Evolutionary conservation across 2,329 filamentous ascomycete genomes (phyloP).

Genomic region (Pseudogymnoascus sp.): DNA sequence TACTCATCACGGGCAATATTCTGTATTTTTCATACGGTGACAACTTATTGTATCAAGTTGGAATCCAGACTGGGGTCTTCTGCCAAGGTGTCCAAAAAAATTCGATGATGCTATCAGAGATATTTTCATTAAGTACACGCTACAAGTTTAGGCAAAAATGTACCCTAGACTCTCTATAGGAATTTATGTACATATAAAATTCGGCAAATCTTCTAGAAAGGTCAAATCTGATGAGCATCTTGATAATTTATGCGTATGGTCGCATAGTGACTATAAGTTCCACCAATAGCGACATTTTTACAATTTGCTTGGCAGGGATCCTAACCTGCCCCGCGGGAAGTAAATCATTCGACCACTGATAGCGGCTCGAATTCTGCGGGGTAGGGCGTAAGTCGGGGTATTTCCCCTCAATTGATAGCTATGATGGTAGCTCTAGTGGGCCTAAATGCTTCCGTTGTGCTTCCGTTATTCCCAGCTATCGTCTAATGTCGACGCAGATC

Average conservation of each 20-base stretch:
- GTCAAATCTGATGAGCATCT: conserved; percentile 18
- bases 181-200: background rate
- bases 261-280: background rate
- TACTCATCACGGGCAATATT: background rate
- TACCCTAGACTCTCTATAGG: background rate
- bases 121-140: too few species aligned
- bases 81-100: too few species aligned
- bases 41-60: too few species aligned
- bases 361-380: background rate
- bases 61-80: too few species aligned
- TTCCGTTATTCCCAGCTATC: background rate
- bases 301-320: background rate
- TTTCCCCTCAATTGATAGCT: background rate
- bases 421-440: background rate
- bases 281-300: background rate
- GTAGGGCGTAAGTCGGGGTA: background rate
- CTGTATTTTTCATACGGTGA: too few species aligned
- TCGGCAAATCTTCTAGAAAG: background rate
- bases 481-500: background rate
- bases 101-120: too few species aligned
- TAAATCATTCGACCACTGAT: background rate
- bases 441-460: background rate
- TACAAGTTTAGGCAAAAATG: background rate
- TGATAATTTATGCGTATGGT: conserved; percentile 15
- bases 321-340: background rate